Evolutionary conservation across 805 yeast species (phyloP).

Genomic region (Hermanozyma aechmeae): DNA sequence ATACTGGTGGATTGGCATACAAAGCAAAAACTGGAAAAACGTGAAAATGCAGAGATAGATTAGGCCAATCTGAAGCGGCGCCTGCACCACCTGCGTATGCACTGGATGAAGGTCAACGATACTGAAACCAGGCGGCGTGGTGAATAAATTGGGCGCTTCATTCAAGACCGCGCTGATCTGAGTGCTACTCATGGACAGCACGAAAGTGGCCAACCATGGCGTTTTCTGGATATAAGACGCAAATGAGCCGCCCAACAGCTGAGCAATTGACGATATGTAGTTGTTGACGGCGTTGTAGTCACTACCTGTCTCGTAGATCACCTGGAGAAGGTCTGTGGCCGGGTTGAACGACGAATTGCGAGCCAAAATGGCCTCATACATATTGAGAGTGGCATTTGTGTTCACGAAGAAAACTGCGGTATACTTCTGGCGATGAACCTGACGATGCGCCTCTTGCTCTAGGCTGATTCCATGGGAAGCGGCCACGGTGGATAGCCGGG

Average conservation of each 20-base stretch:
- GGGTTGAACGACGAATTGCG: conserved; percentile 11
- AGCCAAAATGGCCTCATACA: conserved; percentile 12
- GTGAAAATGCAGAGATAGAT: conserved; percentile 23
- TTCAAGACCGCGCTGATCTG: conserved; percentile 5
- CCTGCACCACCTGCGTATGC: conserved; percentile 14
- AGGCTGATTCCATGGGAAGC: conserved; percentile 12
- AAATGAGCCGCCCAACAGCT: conserved; percentile 9
- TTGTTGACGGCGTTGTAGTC: conserved; percentile 22
- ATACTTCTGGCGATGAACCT: conserved; percentile 22
- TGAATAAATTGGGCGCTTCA: conserved; percentile 15
- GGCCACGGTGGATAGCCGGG: conserved; percentile 11
- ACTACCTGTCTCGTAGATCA: conserved; percentile 22
- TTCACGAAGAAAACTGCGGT: conserved; percentile 20
- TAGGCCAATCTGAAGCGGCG: conserved; percentile 23
- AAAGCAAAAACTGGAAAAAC: conserved; percentile 23
- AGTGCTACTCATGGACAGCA: conserved; percentile 5
- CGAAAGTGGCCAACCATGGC: conserved; percentile 10
- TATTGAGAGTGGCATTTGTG: conserved; percentile 17
- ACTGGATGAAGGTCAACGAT: conserved; percentile 18
- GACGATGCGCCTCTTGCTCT: conserved; percentile 17
- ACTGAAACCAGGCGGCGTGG: conserved; percentile 15
- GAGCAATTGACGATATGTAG: conserved; percentile 11
- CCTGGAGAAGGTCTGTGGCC: conserved; percentile 13
- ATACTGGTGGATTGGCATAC: conserved; percentile 16
- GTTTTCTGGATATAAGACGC: conserved; percentile 10